Base-by-base conservation (phyloP, 2,329 filamentous ascomycete genomes). In the Neopestalotiopsis sp. region DNA sequence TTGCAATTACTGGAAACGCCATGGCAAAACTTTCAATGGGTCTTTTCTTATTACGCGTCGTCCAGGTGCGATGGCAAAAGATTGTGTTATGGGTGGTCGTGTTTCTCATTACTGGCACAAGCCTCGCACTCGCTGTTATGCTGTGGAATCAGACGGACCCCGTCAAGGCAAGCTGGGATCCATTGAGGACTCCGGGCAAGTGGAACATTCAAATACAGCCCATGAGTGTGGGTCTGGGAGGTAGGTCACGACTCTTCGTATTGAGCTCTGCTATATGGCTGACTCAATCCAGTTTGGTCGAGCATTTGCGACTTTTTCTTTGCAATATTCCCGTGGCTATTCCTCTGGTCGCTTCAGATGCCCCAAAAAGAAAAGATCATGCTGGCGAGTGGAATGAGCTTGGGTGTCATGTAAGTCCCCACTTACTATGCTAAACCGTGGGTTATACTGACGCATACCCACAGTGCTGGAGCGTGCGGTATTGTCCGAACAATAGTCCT, bases 21-120 rank as follows among this genome's bases (percentile, higher is more conserved):
- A 75, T 81, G 73, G 79, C 80, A 65, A 82, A 82, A 70, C 70
- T 81, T 4, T 81, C 78, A 2, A 80, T 81, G 78, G 80, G 79
- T 5, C 73, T 81, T 6, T 82, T 82, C 59, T 70, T 82, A n/a
- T 72, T 82, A 13, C 76, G 80, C 0, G 79, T 81, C 4, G 79
- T 81, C 4, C 79, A 79, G 71, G 71, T 75, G 4, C 72, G 73
- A 14, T 78, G 77, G 72, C 79, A 81, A 60, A 78, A 78, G 68
- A 71, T 76, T 13, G 75, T 74, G 0, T 74, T 81, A 1, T 81
- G 80, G 80, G 56, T 71, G 3, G 76, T 79, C 0, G 76, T 80
- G 45, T 64, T 73, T 65, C 71, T 79, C 34, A 81, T 79, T 1
- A 69, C 68, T 6, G 71, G 74, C 12, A 81, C 80, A 3, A 79